Evolutionary conservation across 164 flowering plant species (phyloP).

Genomic region (Magnolia kwangsiensis): DNA sequence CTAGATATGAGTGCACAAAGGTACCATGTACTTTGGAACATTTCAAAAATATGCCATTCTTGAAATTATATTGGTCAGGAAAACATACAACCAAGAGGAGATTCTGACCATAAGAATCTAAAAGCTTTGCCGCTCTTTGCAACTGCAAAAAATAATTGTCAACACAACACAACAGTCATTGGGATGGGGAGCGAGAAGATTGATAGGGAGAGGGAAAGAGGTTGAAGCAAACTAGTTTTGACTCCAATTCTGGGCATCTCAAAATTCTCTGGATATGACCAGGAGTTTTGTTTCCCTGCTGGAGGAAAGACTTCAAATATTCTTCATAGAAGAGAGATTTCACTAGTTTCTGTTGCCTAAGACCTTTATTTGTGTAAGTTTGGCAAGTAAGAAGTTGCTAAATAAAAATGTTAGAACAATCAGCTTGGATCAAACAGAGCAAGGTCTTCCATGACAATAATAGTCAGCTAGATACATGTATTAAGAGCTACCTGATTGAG

Average conservation of each 20-base stretch:
- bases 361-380: constrained; percentile 7
- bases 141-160: constrained; percentile 43
- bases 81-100: not conserved
- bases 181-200: not conserved
- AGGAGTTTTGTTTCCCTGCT: constrained; percentile 92
- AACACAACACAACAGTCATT: constrained; percentile 4
- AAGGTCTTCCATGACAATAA: not conserved
- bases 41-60: not conserved
- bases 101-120: constrained; percentile 72
- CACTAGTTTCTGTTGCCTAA: no score
- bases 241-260: constrained; percentile 97
- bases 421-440: constrained; percentile 11
- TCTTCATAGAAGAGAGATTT: constrained; percentile 47
- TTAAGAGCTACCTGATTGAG: constrained; percentile 62
- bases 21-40: constrained; percentile 5
- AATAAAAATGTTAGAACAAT: constrained; percentile 15
- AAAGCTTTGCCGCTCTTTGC: constrained; percentile 85
- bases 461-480: constrained; percentile 3
- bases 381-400: constrained; percentile 82
- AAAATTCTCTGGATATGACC: constrained; percentile 94
- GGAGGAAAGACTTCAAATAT: constrained; percentile 81
- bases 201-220: not conserved
- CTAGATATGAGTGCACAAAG: constrained; percentile 33
- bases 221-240: constrained; percentile 66
- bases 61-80: no score